Percentiles rank a stretch among this genome's conserved stretches.
Conservation (phyloP, 345 rosid species). For the Nephelium lappaceum region DNA sequence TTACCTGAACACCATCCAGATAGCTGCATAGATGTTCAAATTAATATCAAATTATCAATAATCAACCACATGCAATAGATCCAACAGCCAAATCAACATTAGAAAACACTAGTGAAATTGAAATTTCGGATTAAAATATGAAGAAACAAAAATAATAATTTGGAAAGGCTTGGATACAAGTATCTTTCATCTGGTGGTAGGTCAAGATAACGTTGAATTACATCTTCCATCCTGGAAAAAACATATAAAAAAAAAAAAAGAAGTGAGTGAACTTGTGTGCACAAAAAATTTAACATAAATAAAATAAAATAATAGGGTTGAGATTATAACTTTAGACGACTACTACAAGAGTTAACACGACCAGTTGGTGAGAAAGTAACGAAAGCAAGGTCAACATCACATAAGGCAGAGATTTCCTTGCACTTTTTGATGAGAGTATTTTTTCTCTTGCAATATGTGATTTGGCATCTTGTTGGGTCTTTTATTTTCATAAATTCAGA, state of each 20-base stretch:
- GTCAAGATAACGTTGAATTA: slow-evolving; percentile 23
- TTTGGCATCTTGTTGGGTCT: background rate
- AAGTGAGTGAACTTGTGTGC: background rate
- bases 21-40: background rate
- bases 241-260: background rate
- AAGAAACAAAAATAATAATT: background rate
- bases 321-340: background rate
- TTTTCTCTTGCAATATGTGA: slow-evolving; percentile 19
- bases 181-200: slow-evolving; percentile 20
- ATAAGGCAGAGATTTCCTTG: background rate
- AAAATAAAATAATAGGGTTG: background rate
- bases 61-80: background rate
- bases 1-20: background rate
- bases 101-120: background rate
- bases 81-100: background rate
- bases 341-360: slow-evolving; percentile 8
- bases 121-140: background rate
- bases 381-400: slow-evolving; percentile 13
- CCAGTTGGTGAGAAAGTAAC: slow-evolving; percentile 22
- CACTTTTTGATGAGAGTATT: slow-evolving; percentile 17
- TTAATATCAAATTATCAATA: background rate
- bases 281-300: background rate
- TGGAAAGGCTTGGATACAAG: background rate
- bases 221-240: slow-evolving; percentile 20
- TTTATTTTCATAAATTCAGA: slow-evolving; percentile 2